Percentiles rank a stretch among this genome's conserved stretches.
Evolutionary conservation across 257 asterid species (phyloP).

Genomic region (Avicennia marina): DNA sequence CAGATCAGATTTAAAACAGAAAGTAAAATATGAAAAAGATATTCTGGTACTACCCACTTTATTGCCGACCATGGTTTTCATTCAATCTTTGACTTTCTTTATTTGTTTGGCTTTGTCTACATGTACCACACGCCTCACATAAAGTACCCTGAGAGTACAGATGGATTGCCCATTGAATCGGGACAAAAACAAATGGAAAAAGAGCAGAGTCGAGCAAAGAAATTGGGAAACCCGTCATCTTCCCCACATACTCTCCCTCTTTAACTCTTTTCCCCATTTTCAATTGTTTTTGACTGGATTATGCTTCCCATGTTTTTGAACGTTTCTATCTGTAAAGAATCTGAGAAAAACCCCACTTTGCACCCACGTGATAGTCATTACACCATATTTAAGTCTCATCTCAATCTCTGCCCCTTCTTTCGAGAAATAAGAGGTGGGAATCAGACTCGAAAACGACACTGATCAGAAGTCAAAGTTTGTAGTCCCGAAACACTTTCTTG

Average conservation of each 20-base stretch:
- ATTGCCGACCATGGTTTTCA: conserved; percentile 30
- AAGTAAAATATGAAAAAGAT: conserved; percentile 24
- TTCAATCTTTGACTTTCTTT: conserved; percentile 5
- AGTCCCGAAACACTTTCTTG: background rate
- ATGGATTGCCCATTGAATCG: conserved; percentile 9
- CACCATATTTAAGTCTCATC: conserved; percentile 19
- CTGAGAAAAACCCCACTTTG: conserved; percentile 22
- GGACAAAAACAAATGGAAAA: no score
- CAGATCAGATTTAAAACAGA: conserved; percentile 31
- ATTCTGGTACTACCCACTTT: conserved; percentile 25
- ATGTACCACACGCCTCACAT: conserved; percentile 22
- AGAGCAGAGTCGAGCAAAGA: conserved; percentile 24
- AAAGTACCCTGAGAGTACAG: conserved; percentile 22
- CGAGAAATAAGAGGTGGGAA: background rate
- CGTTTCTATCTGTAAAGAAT: conserved; percentile 33
- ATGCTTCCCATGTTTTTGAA: conserved; percentile 13
- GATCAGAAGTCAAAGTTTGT: conserved; percentile 4
- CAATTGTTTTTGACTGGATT: conserved; percentile 14
- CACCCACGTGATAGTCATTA: conserved; percentile 23
- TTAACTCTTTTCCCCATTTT: conserved; percentile 15
- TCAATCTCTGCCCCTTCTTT: conserved; percentile 13
- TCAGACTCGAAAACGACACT: background rate
- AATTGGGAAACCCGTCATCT: conserved; percentile 27
- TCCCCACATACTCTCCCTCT: conserved; percentile 13
- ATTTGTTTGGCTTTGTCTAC: conserved; percentile 9